Evolutionary conservation across 1,284 basidiomycete species (phyloP).

Genomic region (Trametes pubescens): DNA sequence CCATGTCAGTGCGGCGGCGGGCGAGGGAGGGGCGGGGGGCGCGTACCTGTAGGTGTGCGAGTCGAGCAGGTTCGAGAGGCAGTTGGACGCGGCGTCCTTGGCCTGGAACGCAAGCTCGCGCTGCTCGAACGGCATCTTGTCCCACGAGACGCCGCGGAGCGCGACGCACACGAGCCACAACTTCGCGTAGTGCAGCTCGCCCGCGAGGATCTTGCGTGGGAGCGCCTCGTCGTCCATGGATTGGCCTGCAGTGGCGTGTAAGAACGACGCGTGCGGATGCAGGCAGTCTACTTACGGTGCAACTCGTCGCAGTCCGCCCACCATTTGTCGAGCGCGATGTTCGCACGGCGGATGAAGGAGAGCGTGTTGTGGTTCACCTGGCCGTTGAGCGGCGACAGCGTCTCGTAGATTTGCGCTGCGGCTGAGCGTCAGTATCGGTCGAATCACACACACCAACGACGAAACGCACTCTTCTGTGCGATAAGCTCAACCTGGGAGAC

Average conservation of each 20-base stretch:
- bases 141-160: constrained; percentile 89
- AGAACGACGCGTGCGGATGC: background rate
- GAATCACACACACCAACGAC: constrained; percentile 1
- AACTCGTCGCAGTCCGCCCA: constrained; percentile 86
- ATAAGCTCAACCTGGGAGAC: constrained; percentile 90
- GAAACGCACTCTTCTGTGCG: constrained; percentile 81
- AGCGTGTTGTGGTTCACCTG: constrained; percentile 87
- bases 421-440: constrained; percentile 14
- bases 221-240: constrained; percentile 86
- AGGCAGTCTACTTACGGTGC: constrained; percentile 60
- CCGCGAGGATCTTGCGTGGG: constrained; percentile 84
- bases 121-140: constrained; percentile 94
- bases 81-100: constrained; percentile 89
- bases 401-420: constrained; percentile 89
- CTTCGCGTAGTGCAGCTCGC: constrained; percentile 91
- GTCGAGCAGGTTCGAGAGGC: constrained; percentile 81
- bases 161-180: constrained; percentile 94
- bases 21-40: background rate
- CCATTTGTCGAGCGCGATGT: constrained; percentile 88
- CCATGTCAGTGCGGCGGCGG: background rate
- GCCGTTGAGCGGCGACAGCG: constrained; percentile 85
- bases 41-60: constrained; percentile 79
- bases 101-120: constrained; percentile 94
- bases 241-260: constrained; percentile 57
- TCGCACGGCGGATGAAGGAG: constrained; percentile 86